A percentile compares a stretch with the other conserved stretches of the same genome.
Evolutionary conservation across 1,284 basidiomycete genomes (phyloP).

Genomic region (Marasmius oreades): DNA sequence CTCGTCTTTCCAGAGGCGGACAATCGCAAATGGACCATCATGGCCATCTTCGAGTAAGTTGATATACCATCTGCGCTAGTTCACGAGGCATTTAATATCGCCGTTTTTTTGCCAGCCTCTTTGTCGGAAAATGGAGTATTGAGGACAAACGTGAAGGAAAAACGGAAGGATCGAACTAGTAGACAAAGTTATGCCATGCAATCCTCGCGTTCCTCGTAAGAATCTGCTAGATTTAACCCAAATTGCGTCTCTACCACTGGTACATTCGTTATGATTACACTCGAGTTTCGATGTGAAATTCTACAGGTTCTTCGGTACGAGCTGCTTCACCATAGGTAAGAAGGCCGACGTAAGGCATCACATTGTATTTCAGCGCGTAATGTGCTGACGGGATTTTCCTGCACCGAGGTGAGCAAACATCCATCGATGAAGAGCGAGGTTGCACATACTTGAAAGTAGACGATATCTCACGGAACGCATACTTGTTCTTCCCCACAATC

Average conservation of each 20-base stretch:
- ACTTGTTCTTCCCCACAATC: slow-evolving; percentile 75
- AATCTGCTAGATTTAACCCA: no score
- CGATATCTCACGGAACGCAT: slow-evolving; percentile 73
- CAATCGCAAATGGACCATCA: slow-evolving; percentile 93
- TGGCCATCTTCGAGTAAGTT: slow-evolving; percentile 85
- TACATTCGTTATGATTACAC: neutral
- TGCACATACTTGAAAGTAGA: slow-evolving; percentile 74
- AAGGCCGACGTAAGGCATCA: slow-evolving; percentile 86
- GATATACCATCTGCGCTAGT: neutral
- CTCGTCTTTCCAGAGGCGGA: slow-evolving; percentile 76
- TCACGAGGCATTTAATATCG: neutral
- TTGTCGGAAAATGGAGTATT: slow-evolving; percentile 47
- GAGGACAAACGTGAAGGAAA: neutral
- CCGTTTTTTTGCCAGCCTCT: slow-evolving; percentile 27
- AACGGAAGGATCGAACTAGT: no score
- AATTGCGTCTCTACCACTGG: neutral
- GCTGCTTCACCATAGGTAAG: slow-evolving; percentile 76
- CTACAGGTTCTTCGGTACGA: slow-evolving; percentile 50
- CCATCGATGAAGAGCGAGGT: slow-evolving; percentile 3
- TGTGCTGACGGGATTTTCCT: slow-evolving; percentile 65
- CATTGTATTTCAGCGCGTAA: slow-evolving; percentile 82
- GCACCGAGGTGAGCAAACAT: slow-evolving; percentile 9
- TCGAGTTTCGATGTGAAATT: slow-evolving; percentile 29
- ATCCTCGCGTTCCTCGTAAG: no score
- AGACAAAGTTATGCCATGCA: no score